Evolutionary conservation across 805 yeast species (phyloP).

Genomic region (Jamesozyma rosinii): DNA sequence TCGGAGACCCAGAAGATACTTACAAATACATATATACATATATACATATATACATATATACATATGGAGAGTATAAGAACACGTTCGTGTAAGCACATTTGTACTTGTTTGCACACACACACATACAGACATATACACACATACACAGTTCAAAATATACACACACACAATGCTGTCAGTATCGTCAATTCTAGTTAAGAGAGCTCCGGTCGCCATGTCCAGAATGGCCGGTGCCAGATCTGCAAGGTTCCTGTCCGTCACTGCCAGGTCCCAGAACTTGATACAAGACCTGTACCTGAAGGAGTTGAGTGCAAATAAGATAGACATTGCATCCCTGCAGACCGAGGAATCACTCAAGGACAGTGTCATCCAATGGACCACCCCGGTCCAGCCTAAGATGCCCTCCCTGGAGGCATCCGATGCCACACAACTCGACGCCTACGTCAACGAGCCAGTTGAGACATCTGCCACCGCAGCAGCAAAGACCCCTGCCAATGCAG

Average conservation of each 20-base stretch:
- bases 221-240: background rate
- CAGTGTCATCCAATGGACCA: constrained; percentile 72
- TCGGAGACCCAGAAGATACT: no score
- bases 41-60: no score
- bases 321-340: constrained; percentile 54
- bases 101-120: background rate
- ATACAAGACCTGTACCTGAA: constrained; percentile 77
- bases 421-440: constrained; percentile 55
- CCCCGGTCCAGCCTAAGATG: constrained; percentile 67
- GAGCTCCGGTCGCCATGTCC: background rate
- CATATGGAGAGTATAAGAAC: background rate
- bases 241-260: constrained; percentile 3
- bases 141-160: background rate
- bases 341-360: constrained; percentile 51
- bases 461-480: constrained; percentile 48
- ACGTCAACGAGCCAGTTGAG: constrained; percentile 68
- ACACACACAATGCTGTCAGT: background rate
- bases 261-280: constrained; percentile 33
- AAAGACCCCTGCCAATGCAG: constrained; percentile 14
- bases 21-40: no score
- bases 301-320: constrained; percentile 77
- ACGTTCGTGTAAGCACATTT: background rate
- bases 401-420: constrained; percentile 67
- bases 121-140: background rate
- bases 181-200: background rate